Base-by-base conservation (phyloP, 306 rosid genomes). In the Trifolium repens region DNA sequence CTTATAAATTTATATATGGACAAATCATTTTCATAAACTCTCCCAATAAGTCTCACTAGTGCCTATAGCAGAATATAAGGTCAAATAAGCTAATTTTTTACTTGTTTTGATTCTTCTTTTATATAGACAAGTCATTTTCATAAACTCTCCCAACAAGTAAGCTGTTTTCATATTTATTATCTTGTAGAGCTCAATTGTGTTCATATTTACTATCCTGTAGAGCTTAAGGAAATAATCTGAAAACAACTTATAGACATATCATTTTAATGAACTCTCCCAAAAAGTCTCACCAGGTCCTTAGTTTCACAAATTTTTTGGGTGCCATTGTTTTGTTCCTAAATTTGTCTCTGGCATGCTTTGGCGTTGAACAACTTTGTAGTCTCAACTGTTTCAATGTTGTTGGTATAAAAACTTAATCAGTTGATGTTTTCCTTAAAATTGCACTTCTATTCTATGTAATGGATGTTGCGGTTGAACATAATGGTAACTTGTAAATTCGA, bases 331-430 rank as follows among this genome's bases (percentile, higher is more conserved):
- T 44, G 14, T 44, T 3, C n/a, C n/a, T 44, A 11, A 44, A 44
- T 44, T 46, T 46, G 52, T 46, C 12, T 46, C 52, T 55, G 6
- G 16, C 27, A 49, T 75, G 35, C 73, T 76, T 66, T 76, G 50
- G 27, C 40, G 8, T 8, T 17, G 27, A 8, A 7, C 8, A 8
- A 49, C 6, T 15, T 14, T 47, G 55, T 37, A 60, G 67, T 67
- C 10, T 37, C 22, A 7, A 0, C 26, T 16, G n/a, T 54, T 46
- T 39, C 5, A n/a, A 72, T 44, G 46, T 46, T 72, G 15, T 17
- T 10, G 11, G 47, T 46, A 9, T 71, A 37, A 10, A 50, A 30
- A 30, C 67, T 27, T 9, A 69, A 4, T 24, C 37, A 53, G 27
- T 16, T 71, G 16, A 6, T 24, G 39, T 3, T 57, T 78, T 60